phyloP scores from a whole-genome alignment of 306 rosid genomes.

The Cucurbita pepo region DNA sequence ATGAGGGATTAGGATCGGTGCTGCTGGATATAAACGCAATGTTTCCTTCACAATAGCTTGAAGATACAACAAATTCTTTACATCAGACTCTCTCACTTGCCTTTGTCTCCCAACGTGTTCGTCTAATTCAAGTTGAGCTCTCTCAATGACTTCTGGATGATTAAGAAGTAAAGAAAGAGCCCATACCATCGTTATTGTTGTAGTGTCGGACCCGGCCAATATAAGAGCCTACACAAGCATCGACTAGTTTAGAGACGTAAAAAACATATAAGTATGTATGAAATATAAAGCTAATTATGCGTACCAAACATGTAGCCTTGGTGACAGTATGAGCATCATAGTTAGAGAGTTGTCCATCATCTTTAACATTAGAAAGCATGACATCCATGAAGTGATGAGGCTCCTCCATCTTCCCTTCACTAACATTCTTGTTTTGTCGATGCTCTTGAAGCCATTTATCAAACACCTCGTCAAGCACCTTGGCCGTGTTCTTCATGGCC shows the following conservation, averaged over 20 bases:
- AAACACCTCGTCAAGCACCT: too few species aligned
- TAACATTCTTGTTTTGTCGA: too few species aligned
- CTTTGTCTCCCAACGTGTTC: conserved; percentile 5
- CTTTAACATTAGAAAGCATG: neutral
- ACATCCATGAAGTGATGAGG: neutral
- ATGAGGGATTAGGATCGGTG: conserved; percentile 5
- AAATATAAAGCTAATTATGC: too few species aligned
- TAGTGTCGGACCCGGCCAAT: conserved; percentile 3
- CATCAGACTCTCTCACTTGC: conserved; percentile 13
- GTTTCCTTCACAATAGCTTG: conserved; percentile 21
- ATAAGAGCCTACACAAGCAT: neutral
- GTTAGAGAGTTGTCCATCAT: neutral
- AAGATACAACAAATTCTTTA: conserved; percentile 9
- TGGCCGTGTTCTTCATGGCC: too few species aligned
- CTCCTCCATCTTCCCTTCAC: too few species aligned
- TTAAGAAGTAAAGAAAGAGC: conserved; percentile 6
- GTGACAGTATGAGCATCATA: neutral
- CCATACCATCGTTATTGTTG: conserved; percentile 2
- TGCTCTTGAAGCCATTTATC: too few species aligned
- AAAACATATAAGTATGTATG: neutral
- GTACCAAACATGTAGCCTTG: neutral
- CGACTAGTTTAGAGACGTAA: too few species aligned
- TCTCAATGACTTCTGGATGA: neutral
- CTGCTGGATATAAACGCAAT: conserved; percentile 16
- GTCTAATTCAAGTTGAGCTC: conserved; percentile 6